Conservation (phyloP, 306 rosid genomes). For the Ormosia emarginata region DNA sequence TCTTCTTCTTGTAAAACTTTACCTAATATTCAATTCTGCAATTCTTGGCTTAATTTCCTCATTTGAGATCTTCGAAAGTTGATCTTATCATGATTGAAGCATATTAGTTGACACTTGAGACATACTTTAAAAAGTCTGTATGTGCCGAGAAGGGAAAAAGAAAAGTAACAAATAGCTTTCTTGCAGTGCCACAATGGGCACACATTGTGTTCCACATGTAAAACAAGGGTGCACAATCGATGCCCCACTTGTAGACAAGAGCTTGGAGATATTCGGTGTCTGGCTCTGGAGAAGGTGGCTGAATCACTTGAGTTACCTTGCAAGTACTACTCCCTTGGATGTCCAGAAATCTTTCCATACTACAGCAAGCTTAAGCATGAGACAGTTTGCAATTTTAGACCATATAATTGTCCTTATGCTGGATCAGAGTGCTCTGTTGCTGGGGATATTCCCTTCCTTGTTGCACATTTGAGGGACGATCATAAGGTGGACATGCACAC, state of each 20-base stretch:
- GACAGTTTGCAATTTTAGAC: conserved; percentile 75
- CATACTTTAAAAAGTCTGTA: background rate
- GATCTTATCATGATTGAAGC: background rate
- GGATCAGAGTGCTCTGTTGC: conserved; percentile 80
- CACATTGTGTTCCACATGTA: conserved; percentile 83
- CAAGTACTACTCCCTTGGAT: conserved; percentile 75
- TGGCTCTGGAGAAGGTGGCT: conserved; percentile 90
- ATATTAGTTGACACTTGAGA: background rate
- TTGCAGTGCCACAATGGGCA: conserved; percentile 94
- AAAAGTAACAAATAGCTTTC: conserved; percentile 13
- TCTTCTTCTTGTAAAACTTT: background rate
- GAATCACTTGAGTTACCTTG: conserved; percentile 87
- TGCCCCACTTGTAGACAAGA: conserved; percentile 95
- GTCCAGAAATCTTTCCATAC: conserved; percentile 85
- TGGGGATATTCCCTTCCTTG: conserved; percentile 80
- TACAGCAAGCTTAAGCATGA: conserved; percentile 89
- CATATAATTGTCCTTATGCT: conserved; percentile 84
- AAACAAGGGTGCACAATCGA: conserved; percentile 86
- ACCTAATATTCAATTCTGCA: background rate
- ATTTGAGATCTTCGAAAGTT: background rate
- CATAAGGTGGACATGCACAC: conserved; percentile 95
- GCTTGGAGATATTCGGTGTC: conserved; percentile 91
- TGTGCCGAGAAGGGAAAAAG: background rate
- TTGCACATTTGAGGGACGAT: conserved; percentile 82
- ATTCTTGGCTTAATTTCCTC: background rate